phyloP scores from a whole-genome alignment of 2,329 filamentous ascomycete species.

The Trichophyton mentagrophytes region DNA sequence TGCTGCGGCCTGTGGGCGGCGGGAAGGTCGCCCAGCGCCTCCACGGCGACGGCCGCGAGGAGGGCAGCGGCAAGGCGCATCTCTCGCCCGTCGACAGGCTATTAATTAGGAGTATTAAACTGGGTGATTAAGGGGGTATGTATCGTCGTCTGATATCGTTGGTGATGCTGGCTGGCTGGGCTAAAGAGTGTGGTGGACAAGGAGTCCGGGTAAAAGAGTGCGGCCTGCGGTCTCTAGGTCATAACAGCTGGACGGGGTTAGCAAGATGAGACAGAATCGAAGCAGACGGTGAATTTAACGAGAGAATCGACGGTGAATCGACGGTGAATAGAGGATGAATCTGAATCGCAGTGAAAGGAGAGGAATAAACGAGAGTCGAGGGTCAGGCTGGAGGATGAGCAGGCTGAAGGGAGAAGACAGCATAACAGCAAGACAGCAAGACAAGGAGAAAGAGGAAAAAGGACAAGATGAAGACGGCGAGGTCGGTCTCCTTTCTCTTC shows the following conservation, averaged over 20 bases:
- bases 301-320: too few species aligned
- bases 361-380: neutral
- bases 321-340: too few species aligned
- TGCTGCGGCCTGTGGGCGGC: constrained; percentile 21
- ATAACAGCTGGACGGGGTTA: neutral
- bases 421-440: neutral
- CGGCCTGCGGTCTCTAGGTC: neutral
- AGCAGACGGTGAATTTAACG: too few species aligned
- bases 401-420: neutral
- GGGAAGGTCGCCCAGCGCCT: constrained; percentile 22
- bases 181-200: neutral
- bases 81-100: neutral
- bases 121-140: neutral
- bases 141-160: neutral
- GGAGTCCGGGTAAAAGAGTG: neutral
- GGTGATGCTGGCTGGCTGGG: too few species aligned
- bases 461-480: neutral
- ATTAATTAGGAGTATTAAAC: neutral
- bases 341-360: too few species aligned
- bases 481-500: too few species aligned
- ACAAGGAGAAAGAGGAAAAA: neutral
- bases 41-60: constrained; percentile 23
- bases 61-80: constrained; percentile 13
- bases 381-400: neutral
- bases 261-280: neutral